These are phyloP conservation scores for Ceratocystis destructans DNA, from an alignment of 2,329 filamentous ascomycete species.

Conservation along the genomic window DNA sequence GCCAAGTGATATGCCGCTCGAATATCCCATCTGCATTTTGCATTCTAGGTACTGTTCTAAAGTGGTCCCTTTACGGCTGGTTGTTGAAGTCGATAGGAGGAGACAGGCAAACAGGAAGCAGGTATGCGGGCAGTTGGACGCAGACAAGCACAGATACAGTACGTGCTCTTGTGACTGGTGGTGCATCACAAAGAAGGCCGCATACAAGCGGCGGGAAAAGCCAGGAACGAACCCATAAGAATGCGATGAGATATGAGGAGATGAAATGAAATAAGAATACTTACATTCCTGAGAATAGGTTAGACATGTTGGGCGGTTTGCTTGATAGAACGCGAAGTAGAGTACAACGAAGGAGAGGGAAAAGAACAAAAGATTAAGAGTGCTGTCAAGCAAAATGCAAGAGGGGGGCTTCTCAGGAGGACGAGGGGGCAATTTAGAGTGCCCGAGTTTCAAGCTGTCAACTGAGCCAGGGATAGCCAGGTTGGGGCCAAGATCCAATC, in stretches of 20 bases:
- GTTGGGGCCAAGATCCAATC: background rate
- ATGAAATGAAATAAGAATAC: conserved; percentile 25
- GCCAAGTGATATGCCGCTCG: background rate
- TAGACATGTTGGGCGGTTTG: conserved; percentile 36
- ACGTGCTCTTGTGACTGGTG: background rate
- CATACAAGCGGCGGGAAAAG: conserved; percentile 1
- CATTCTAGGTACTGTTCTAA: background rate
- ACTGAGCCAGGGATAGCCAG: background rate
- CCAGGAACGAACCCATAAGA: background rate
- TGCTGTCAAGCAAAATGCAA: conserved; percentile 2
- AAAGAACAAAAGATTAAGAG: background rate
- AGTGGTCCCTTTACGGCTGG: background rate
- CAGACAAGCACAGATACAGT: background rate
- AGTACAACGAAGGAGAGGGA: background rate
- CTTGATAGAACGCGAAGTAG: background rate
- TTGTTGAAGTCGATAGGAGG: background rate
- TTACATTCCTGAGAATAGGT: conserved; percentile 50
- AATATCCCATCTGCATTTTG: background rate
- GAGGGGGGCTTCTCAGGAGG: conserved; percentile 4
- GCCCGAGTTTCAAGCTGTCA: conserved; percentile 9
- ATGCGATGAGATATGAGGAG: background rate
- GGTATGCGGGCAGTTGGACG: background rate
- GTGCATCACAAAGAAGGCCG: background rate
- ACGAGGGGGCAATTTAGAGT: background rate
- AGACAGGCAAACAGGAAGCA: background rate